These are phyloP conservation scores for Purpureocillium lavendulum DNA, from an alignment of 2,329 filamentous ascomycete genomes.

Conservation along the genomic window DNA sequence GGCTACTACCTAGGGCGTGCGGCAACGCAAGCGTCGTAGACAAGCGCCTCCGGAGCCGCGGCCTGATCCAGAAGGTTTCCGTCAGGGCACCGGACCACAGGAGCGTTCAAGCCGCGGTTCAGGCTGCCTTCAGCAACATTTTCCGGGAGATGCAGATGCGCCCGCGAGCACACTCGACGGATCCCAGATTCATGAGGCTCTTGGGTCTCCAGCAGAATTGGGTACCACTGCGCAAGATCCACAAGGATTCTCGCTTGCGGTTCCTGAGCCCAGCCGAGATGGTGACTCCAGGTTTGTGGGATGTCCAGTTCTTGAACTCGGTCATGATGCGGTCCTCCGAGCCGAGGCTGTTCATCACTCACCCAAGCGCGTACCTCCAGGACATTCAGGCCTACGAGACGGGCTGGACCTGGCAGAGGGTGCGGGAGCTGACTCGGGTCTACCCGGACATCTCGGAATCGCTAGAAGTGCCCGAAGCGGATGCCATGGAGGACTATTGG, in stretches of 20 bases:
- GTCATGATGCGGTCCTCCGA: constrained; percentile 65
- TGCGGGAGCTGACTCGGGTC: constrained; percentile 54
- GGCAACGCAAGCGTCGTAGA: constrained; percentile 54
- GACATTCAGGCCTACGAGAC: constrained; percentile 42
- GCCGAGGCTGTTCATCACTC: constrained; percentile 67
- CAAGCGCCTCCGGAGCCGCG: constrained; percentile 65
- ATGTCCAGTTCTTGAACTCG: constrained; percentile 59
- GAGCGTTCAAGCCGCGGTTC: constrained; percentile 58
- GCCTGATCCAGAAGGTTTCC: constrained; percentile 56
- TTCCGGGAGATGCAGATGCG: constrained; percentile 34
- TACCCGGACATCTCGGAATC: constrained; percentile 36
- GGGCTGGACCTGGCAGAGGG: constrained; percentile 63
- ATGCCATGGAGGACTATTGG: constrained; percentile 60
- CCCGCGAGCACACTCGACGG: constrained; percentile 17
- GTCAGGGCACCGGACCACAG: constrained; percentile 56
- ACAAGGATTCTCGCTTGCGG: constrained; percentile 63
- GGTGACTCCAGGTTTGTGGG: constrained; percentile 64
- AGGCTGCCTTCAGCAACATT: constrained; percentile 51
- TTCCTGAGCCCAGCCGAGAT: constrained; percentile 66
- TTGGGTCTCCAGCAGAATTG: constrained; percentile 59
- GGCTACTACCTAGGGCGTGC: constrained; percentile 63
- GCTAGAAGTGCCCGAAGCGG: constrained; percentile 48
- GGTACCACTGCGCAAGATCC: constrained; percentile 69
- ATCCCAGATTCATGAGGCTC: constrained; percentile 30
- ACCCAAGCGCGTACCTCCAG: constrained; percentile 67